A percentile compares a stretch with the other conserved stretches of the same genome.
Evolutionary conservation across 768 basidiomycete species (phyloP).

Genomic region (Butyriboletus loyo): DNA sequence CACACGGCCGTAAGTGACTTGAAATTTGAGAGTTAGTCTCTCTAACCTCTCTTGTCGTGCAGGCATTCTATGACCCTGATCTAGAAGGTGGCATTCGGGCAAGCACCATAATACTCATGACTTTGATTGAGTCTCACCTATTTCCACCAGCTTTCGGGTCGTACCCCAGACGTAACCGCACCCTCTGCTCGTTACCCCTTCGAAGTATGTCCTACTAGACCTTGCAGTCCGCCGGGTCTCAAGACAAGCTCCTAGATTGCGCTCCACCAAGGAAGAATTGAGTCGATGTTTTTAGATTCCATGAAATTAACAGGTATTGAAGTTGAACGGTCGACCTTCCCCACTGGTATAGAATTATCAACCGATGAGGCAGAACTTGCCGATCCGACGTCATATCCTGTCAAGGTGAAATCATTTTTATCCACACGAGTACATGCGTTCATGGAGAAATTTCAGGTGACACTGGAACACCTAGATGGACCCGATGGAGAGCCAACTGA

Average conservation of each 20-base stretch:
- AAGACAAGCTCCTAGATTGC: constrained; percentile 17
- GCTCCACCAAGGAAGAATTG: constrained; percentile 36
- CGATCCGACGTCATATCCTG: constrained; percentile 21
- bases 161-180: constrained; percentile 57
- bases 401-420: constrained; percentile 13
- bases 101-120: neutral
- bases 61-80: constrained; percentile 77
- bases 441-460: constrained; percentile 16
- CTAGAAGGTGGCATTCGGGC: constrained; percentile 61
- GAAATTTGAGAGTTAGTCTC: neutral
- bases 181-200: constrained; percentile 66
- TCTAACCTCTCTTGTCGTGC: neutral
- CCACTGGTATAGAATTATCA: constrained; percentile 30
- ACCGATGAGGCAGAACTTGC: constrained; percentile 18
- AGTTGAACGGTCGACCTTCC: constrained; percentile 33
- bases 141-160: constrained; percentile 51
- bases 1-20: constrained; percentile 54
- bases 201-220: constrained; percentile 42
- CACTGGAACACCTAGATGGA: constrained; percentile 16
- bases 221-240: neutral
- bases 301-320: constrained; percentile 29
- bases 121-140: neutral
- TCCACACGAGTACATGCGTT: neutral
- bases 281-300: constrained; percentile 34
- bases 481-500: constrained; percentile 35